A percentile compares a stretch with the other conserved stretches of the same genome.
Conservation (phyloP, 306 rosid genomes). For the Vicia faba region DNA sequence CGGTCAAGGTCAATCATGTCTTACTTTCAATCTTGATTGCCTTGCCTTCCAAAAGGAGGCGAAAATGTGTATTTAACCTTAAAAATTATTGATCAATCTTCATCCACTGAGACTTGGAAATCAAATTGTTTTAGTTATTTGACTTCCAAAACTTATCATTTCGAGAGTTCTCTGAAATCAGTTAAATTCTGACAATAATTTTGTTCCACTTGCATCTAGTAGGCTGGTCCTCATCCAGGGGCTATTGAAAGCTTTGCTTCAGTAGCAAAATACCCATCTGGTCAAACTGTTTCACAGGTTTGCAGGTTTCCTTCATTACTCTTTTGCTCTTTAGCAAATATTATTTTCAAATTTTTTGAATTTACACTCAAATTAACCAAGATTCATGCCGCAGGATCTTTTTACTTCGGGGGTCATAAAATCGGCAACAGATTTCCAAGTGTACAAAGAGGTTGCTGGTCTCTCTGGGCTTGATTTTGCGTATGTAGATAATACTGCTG, state of each 20-base stretch:
- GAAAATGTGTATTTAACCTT: constrained; percentile 11
- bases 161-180: background rate
- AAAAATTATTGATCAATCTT: constrained; percentile 15
- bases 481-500: constrained; percentile 75
- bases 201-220: constrained; percentile 37
- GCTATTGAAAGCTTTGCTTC: constrained; percentile 81
- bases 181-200: constrained; percentile 30
- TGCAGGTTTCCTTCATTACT: constrained; percentile 32
- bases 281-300: constrained; percentile 79
- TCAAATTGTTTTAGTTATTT: constrained; percentile 22
- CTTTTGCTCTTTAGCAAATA: background rate
- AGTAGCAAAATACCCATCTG: constrained; percentile 87
- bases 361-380: constrained; percentile 29
- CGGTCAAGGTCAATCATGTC: constrained; percentile 13
- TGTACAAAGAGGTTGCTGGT: constrained; percentile 85
- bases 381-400: constrained; percentile 66
- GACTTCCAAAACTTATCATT: constrained; percentile 22
- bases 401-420: constrained; percentile 89
- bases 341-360: constrained; percentile 13
- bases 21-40: constrained; percentile 18
- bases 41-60: constrained; percentile 15
- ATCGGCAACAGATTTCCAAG: constrained; percentile 93
- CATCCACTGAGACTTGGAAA: background rate
- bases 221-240: constrained; percentile 98
- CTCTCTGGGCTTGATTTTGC: constrained; percentile 98